Conservation (phyloP, 179 eudicot species). For the Corrigiola litoralis region DNA sequence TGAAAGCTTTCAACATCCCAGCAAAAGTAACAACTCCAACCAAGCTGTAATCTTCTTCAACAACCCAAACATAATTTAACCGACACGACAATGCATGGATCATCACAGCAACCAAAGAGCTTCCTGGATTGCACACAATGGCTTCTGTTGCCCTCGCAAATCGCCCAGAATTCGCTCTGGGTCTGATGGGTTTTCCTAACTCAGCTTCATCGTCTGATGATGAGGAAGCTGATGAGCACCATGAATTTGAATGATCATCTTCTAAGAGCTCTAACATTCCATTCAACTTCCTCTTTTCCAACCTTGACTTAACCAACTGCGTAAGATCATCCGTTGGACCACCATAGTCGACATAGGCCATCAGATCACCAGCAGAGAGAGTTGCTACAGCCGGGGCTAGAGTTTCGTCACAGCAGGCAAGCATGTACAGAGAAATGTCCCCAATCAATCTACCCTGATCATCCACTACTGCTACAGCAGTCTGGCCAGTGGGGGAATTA, state of each 20-base stretch:
- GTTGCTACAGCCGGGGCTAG: constrained; percentile 63
- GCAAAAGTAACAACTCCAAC: constrained; percentile 73
- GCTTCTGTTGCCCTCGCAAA: constrained; percentile 55
- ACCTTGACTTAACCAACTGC: constrained; percentile 50
- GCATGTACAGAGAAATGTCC: constrained; percentile 66
- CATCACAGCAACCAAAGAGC: constrained; percentile 87
- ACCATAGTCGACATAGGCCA: constrained; percentile 64
- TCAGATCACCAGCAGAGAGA: constrained; percentile 72
- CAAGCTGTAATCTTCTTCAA: constrained; percentile 55
- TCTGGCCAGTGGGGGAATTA: constrained; percentile 36
- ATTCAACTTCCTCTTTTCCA: constrained; percentile 44
- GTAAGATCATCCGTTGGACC: constrained; percentile 66
- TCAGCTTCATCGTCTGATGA: constrained; percentile 76
- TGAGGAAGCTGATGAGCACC: constrained; percentile 49
- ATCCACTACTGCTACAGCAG: constrained; percentile 62
- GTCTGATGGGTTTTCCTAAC: constrained; percentile 18
- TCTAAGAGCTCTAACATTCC: constrained; percentile 65
- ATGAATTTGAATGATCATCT: constrained; percentile 30
- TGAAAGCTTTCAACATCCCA: constrained; percentile 54
- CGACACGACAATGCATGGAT: constrained; percentile 85
- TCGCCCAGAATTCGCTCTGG: constrained; percentile 27
- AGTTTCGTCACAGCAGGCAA: constrained; percentile 58
- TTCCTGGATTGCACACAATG: constrained; percentile 56
- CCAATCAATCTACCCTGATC: constrained; percentile 57
- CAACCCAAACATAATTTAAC: constrained; percentile 69